Percentiles rank a stretch among this genome's conserved stretches.
These are phyloP conservation scores for Poa annua DNA, from an alignment of 176 grass and related monocot genomes.

Conservation along the genomic window DNA sequence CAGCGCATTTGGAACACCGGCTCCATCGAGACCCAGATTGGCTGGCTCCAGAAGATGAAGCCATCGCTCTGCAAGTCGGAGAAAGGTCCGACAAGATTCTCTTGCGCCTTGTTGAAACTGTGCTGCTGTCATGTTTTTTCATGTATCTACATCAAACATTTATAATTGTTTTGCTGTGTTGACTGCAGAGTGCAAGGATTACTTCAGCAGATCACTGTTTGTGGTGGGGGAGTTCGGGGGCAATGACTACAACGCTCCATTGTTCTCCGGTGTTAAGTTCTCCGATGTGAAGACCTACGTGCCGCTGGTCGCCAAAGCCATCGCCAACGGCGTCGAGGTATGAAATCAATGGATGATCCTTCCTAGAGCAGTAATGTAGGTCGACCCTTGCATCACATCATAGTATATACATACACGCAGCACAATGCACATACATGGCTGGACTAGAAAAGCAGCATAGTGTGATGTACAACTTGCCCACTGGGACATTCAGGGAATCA, in stretches of 20 bases:
- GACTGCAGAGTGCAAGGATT: conserved; percentile 79
- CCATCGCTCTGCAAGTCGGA: conserved; percentile 81
- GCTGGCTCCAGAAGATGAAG: conserved; percentile 84
- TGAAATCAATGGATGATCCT: background rate
- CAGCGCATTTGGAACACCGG: conserved; percentile 82
- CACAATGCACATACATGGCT: background rate
- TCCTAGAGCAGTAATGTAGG: background rate
- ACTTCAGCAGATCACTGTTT: conserved; percentile 83
- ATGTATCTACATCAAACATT: background rate
- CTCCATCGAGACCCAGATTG: conserved; percentile 81
- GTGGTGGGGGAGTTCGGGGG: conserved; percentile 94
- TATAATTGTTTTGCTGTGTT: background rate
- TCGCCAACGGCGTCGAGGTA: conserved; percentile 82
- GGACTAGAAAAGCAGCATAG: conserved; percentile 10
- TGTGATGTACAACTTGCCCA: background rate
- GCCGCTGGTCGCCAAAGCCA: conserved; percentile 62
- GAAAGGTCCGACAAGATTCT: conserved; percentile 20
- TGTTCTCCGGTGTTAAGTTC: conserved; percentile 73
- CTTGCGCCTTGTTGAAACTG: background rate
- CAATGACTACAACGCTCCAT: conserved; percentile 91
- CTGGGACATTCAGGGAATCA: background rate
- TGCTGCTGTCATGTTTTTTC: background rate
- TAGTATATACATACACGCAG: background rate
- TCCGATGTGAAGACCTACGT: conserved; percentile 74
- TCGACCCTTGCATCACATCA: conserved; percentile 26